Conservation (phyloP, 192 early-diverging fungal species). For the Podila epicladia region DNA sequence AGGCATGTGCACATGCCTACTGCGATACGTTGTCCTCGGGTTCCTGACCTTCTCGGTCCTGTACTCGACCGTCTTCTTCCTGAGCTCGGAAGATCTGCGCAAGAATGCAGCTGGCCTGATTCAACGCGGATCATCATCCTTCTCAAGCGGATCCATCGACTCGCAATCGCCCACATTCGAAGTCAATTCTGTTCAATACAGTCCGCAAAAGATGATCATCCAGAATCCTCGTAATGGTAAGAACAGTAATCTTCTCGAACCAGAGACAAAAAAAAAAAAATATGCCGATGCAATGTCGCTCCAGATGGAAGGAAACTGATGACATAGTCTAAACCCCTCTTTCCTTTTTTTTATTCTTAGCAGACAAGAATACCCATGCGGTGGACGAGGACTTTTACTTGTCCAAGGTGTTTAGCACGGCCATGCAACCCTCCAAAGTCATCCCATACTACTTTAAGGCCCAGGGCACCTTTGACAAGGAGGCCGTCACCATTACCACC, state of each 20-base stretch:
- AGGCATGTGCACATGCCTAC: constrained; percentile 39
- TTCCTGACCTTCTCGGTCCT: constrained; percentile 41
- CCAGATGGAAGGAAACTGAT: too few relatives aligned
- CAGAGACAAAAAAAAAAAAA: too few relatives aligned
- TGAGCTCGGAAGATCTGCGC: constrained; percentile 42
- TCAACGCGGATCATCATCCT: constrained; percentile 35
- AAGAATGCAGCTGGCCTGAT: constrained; percentile 55
- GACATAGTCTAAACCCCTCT: not conserved
- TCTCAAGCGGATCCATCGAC: constrained; percentile 32
- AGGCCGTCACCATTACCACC: constrained; percentile 69
- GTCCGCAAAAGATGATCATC: constrained; percentile 38
- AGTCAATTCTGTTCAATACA: constrained; percentile 30
- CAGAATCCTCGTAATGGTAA: not conserved
- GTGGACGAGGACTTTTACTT: constrained; percentile 63
- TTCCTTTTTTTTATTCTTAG: not conserved
- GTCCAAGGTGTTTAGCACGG: constrained; percentile 65
- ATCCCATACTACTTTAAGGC: constrained; percentile 70
- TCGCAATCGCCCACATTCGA: constrained; percentile 38
- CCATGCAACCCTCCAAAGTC: constrained; percentile 69
- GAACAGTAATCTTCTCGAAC: not conserved
- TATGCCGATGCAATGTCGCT: too few relatives aligned
- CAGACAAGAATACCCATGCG: constrained; percentile 6
- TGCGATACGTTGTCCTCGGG: constrained; percentile 36
- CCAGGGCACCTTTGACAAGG: constrained; percentile 52
- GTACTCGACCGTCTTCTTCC: constrained; percentile 25